Evolutionary conservation across 495 filamentous ascomycete species (phyloP).

Genomic region (Saxispiralis lemnorum): DNA sequence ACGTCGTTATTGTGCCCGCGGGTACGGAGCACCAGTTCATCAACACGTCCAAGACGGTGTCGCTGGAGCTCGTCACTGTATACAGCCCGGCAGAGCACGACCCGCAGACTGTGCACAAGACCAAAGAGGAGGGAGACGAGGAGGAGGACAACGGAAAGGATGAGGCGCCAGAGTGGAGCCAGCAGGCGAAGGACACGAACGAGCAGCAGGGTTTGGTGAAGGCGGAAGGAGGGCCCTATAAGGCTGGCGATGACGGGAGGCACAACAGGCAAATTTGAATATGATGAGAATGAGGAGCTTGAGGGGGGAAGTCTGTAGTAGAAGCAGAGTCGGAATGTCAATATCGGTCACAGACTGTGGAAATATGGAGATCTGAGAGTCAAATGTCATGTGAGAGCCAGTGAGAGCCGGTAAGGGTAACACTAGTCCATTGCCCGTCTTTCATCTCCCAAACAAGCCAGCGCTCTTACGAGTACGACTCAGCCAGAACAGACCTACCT

Average conservation of each 20-base stretch:
- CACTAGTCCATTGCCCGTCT: too few species aligned
- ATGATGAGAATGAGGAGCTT: background rate
- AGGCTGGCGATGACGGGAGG: constrained; percentile 15
- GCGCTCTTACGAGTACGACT: too few species aligned
- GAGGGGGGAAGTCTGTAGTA: too few species aligned
- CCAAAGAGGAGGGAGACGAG: constrained; percentile 42
- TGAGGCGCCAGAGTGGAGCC: constrained; percentile 41
- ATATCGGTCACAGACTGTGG: too few species aligned
- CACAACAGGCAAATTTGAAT: constrained; percentile 7
- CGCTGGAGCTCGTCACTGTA: constrained; percentile 42
- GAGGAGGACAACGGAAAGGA: constrained; percentile 44
- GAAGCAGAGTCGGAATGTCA: too few species aligned
- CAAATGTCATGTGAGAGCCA: too few species aligned
- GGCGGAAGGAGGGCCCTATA: constrained; percentile 19
- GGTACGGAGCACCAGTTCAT: constrained; percentile 51
- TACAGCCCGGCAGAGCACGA: constrained; percentile 46
- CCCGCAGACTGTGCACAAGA: constrained; percentile 38
- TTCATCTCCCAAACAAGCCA: too few species aligned
- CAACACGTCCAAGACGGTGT: constrained; percentile 33
- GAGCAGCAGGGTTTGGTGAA: constrained; percentile 38
- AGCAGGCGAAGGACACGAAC: constrained; percentile 38
- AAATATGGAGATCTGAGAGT: too few species aligned
- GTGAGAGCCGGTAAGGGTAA: too few species aligned
- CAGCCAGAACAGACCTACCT: too few species aligned
- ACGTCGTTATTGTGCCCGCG: constrained; percentile 46